A percentile compares a stretch with the other conserved stretches of the same genome.
These are phyloP conservation scores for Suillus alpinus DNA, from an alignment of 768 basidiomycete species.

Conservation along the genomic window DNA sequence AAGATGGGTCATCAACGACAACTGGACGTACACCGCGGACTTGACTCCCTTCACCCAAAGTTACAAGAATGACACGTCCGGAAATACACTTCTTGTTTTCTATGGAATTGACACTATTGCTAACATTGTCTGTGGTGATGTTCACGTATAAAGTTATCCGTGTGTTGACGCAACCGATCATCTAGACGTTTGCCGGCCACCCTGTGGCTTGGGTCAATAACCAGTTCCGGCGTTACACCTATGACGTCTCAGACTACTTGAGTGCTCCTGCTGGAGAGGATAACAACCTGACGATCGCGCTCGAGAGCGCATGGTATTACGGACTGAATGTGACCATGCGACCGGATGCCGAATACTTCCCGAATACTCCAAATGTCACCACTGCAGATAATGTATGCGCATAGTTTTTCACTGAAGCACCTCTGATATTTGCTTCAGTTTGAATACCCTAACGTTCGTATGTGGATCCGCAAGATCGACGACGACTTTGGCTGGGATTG, in stretches of 20 bases:
- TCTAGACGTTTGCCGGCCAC: conserved; percentile 47
- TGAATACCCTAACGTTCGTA: conserved; percentile 47
- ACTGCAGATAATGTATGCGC: conserved; percentile 30
- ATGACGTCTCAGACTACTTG: conserved; percentile 47
- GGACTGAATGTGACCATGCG: conserved; percentile 50
- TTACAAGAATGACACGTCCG: conserved; percentile 15
- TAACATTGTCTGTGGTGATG: conserved; percentile 42
- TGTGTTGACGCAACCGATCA: not conserved
- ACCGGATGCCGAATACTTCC: conserved; percentile 47
- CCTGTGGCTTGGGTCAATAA: conserved; percentile 59
- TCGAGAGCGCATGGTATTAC: conserved; percentile 54
- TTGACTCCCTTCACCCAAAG: conserved; percentile 40
- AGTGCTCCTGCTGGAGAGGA: conserved; percentile 28
- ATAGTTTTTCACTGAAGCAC: not conserved
- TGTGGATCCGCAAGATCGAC: conserved; percentile 49
- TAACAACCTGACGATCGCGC: conserved; percentile 46
- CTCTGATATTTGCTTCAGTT: conserved; percentile 32
- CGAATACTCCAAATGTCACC: conserved; percentile 20
- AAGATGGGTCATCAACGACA: conserved; percentile 54
- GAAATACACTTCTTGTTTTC: conserved; percentile 46
- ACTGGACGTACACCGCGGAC: conserved; percentile 60
- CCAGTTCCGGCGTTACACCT: conserved; percentile 53
- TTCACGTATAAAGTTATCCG: not conserved
- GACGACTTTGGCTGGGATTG: conserved; percentile 66
- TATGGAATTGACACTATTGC: conserved; percentile 59